Evolutionary conservation across 192 early-diverging fungal genomes (phyloP).

Genomic region (Rhizophagus clarus): DNA sequence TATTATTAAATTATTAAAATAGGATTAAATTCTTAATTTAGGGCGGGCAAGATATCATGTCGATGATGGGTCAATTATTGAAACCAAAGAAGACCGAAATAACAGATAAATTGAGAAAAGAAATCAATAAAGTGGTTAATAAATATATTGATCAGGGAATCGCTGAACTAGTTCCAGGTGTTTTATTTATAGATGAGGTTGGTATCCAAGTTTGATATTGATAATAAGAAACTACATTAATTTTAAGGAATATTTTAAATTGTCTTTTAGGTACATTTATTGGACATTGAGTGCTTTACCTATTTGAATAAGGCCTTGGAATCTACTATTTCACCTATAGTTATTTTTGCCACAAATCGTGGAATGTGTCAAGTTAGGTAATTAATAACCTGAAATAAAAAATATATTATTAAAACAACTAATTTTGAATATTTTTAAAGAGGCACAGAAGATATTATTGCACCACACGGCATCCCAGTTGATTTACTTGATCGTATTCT

Average conservation of each 20-base stretch:
- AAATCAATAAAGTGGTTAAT: slow-evolving; percentile 99
- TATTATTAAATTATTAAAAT: too few relatives aligned
- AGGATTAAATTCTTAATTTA: slow-evolving; percentile 7
- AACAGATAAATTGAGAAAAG: slow-evolving; percentile 95
- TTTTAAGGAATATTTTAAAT: background rate
- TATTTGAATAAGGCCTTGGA: slow-evolving; percentile 98
- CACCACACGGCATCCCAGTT: slow-evolving; percentile 94
- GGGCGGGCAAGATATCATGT: slow-evolving; percentile 98
- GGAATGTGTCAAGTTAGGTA: slow-evolving; percentile 83
- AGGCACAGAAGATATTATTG: slow-evolving; percentile 75
- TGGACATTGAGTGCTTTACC: slow-evolving; percentile 99
- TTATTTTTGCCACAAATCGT: slow-evolving; percentile 97
- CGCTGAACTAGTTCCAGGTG: slow-evolving; percentile 96
- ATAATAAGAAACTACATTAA: background rate
- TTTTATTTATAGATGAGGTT: slow-evolving; percentile 97
- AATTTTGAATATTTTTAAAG: slow-evolving; percentile 44
- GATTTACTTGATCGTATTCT: slow-evolving; percentile 95
- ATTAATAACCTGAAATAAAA: background rate
- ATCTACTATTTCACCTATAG: slow-evolving; percentile 93
- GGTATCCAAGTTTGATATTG: background rate
- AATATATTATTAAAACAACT: background rate
- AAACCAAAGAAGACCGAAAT: slow-evolving; percentile 99
- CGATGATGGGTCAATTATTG: slow-evolving; percentile 97
- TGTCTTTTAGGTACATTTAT: slow-evolving; percentile 83
- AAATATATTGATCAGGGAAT: slow-evolving; percentile 98